Conservation (phyloP, 2,329 filamentous ascomycete species). For the Beauveria rudraprayagi region DNA sequence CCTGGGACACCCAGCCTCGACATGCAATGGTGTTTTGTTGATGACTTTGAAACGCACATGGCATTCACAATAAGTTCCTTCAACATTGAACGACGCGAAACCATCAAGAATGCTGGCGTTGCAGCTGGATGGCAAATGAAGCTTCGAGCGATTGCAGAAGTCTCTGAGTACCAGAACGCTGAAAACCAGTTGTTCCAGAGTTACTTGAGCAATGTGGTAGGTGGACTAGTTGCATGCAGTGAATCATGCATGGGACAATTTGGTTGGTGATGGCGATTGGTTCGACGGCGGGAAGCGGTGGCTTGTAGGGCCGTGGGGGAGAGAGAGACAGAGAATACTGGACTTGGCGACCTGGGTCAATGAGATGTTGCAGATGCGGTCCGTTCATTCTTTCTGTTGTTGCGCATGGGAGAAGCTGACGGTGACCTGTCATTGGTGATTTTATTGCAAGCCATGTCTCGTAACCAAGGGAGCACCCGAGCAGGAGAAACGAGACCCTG, state of each 20-base stretch:
- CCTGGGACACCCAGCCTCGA: no score
- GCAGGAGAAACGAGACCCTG: not conserved
- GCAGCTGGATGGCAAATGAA: no score
- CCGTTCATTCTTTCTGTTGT: not conserved
- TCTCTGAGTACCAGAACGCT: no score
- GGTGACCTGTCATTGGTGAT: not conserved
- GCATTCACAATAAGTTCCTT: no score
- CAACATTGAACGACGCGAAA: no score
- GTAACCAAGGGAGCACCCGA: not conserved
- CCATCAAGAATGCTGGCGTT: no score
- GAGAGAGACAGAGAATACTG: not conserved
- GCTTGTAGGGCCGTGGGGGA: not conserved
- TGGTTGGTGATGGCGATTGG: not conserved
- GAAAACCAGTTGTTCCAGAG: not conserved
- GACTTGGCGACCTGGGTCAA: not conserved
- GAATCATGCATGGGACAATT: slow-evolving; percentile 1
- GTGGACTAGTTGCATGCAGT: not conserved
- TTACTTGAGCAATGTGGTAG: not conserved
- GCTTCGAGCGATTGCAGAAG: no score
- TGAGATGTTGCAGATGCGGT: not conserved
- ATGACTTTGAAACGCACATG: no score
- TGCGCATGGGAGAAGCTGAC: not conserved
- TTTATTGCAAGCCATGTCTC: not conserved
- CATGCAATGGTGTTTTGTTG: no score
- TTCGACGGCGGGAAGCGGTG: not conserved